These are phyloP conservation scores for Penicillium janthinellum DNA, from an alignment of 2,329 filamentous ascomycete species.

Conservation along the genomic window DNA sequence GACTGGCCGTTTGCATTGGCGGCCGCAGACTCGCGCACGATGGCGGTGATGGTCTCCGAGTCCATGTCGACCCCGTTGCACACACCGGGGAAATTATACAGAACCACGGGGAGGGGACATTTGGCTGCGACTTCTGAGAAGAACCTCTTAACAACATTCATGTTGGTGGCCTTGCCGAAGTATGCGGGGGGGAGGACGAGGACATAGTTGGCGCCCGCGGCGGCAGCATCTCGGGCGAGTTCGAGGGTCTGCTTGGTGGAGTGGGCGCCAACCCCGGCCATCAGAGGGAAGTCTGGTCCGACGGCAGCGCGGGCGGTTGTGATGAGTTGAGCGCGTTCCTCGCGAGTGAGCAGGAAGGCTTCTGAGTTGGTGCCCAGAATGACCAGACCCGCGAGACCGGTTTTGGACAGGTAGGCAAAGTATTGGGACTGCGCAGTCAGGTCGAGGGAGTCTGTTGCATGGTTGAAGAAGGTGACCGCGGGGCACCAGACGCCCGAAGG, in stretches of 20 bases:
- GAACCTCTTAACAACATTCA: constrained; percentile 60
- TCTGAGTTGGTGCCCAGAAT: constrained; percentile 59
- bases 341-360: constrained; percentile 58
- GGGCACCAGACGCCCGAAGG: constrained; percentile 52
- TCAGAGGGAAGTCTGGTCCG: constrained; percentile 57
- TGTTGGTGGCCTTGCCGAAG: constrained; percentile 63
- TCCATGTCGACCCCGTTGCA: constrained; percentile 69
- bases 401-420: constrained; percentile 53
- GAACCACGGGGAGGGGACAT: constrained; percentile 58
- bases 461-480: constrained; percentile 57
- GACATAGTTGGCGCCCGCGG: constrained; percentile 63
- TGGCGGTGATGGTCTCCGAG: constrained; percentile 58
- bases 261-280: constrained; percentile 65
- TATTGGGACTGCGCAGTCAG: constrained; percentile 53
- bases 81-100: constrained; percentile 70
- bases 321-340: constrained; percentile 60
- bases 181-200: constrained; percentile 65
- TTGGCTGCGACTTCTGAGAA: constrained; percentile 57
- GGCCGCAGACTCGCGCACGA: constrained; percentile 50
- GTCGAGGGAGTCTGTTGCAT: constrained; percentile 52
- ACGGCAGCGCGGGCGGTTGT: constrained; percentile 55
- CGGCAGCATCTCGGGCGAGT: constrained; percentile 59
- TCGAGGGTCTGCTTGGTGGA: constrained; percentile 66
- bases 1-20: constrained; percentile 24
- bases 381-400: constrained; percentile 56